Conservation (phyloP, 2,329 filamentous ascomycete genomes). For the Trichoderma pleuroti region DNA sequence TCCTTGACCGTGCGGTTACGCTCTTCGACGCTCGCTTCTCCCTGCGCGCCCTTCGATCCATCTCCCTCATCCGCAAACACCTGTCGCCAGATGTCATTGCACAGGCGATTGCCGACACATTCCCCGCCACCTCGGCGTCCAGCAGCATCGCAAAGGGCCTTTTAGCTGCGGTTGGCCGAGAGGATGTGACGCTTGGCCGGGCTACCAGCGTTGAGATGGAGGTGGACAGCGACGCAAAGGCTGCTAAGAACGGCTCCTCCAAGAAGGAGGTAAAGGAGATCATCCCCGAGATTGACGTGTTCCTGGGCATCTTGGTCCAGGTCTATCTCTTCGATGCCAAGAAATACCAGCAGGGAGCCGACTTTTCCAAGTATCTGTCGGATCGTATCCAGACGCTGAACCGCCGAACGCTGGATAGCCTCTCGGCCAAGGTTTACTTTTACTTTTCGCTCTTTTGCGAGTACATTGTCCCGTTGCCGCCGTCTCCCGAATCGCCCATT, state of each 20-base stretch:
- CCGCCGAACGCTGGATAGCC: slow-evolving; percentile 86
- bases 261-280: slow-evolving; percentile 72
- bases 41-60: slow-evolving; percentile 87
- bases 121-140: slow-evolving; percentile 58
- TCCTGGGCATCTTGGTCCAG: slow-evolving; percentile 80
- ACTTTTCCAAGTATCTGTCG: slow-evolving; percentile 80
- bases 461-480: slow-evolving; percentile 79
- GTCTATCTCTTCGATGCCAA: slow-evolving; percentile 86
- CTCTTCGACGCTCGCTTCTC: slow-evolving; percentile 95
- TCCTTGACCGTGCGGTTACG: slow-evolving; percentile 86
- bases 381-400: slow-evolving; percentile 86
- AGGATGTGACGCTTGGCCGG: slow-evolving; percentile 60
- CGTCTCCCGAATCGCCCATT: slow-evolving; percentile 82
- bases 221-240: slow-evolving; percentile 60
- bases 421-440: slow-evolving; percentile 95
- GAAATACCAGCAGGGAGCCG: slow-evolving; percentile 72
- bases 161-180: slow-evolving; percentile 65
- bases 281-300: slow-evolving; percentile 83
- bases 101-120: slow-evolving; percentile 77
- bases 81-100: slow-evolving; percentile 77
- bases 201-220: slow-evolving; percentile 66
- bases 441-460: slow-evolving; percentile 97
- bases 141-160: slow-evolving; percentile 66
- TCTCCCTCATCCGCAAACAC: slow-evolving; percentile 92
- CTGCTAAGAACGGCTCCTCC: slow-evolving; percentile 46